Conservation (phyloP, 2,329 filamentous ascomycete species). For the Dactylellina sp. region DNA sequence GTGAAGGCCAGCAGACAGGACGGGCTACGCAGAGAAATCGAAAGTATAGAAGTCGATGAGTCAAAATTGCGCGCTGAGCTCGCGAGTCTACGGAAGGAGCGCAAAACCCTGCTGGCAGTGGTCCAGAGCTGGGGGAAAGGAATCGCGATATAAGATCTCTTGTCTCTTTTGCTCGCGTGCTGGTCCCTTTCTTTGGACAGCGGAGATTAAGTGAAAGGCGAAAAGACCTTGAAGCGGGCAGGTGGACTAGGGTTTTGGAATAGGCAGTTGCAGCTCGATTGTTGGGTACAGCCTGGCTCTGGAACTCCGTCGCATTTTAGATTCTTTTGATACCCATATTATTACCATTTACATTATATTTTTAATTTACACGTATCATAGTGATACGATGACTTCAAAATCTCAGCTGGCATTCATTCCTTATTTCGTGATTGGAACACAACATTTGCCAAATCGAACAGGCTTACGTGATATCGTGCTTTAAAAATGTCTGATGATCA, state of each 20-base stretch:
- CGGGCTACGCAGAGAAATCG: constrained; percentile 35
- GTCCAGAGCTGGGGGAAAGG: constrained; percentile 30
- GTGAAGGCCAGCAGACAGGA: constrained; percentile 17
- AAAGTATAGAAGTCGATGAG: constrained; percentile 42
- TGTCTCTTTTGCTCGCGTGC: neutral
- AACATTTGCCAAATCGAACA: too few relatives aligned
- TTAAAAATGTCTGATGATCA: too few relatives aligned
- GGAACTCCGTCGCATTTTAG: neutral
- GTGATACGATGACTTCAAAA: too few relatives aligned
- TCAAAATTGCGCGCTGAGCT: constrained; percentile 39
- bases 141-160: constrained; percentile 12
- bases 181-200: neutral
- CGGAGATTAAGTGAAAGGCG: neutral
- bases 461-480: neutral
- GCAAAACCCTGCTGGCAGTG: constrained; percentile 35
- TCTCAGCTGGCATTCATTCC: too few relatives aligned
- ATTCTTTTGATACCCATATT: constrained; percentile 1
- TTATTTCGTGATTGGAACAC: too few relatives aligned
- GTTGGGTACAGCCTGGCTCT: too few relatives aligned
- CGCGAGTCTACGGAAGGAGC: constrained; percentile 31
- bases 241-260: neutral
- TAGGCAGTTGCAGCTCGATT: neutral
- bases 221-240: neutral
- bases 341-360: neutral
- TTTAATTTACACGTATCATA: too few relatives aligned